Evolutionary conservation across 1,284 basidiomycete genomes (phyloP), one percentile per base, ranked within the genome.

Genomic region (Irpex rosettiformis): DNA sequence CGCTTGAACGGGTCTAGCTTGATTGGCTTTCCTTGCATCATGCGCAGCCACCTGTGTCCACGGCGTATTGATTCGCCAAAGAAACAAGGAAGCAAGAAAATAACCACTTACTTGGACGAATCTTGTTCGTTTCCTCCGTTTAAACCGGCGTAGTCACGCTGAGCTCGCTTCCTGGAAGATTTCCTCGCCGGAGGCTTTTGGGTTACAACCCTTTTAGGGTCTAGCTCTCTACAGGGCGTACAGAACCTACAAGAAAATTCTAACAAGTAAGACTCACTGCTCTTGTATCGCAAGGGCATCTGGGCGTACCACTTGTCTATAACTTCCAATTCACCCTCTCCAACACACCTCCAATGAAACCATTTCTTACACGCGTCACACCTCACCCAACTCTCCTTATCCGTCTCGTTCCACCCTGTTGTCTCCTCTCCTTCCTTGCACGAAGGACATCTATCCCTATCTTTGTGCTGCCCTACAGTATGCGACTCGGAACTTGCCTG

Each of bases 261-360:
- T n/a, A n/a, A n/a, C n/a, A n/a, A n/a, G 8, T 21, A n/a, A 51
- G 16, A 61, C 40, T 27, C 24, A 30, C 40, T 29, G 54, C 10
- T n/a, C 4, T n/a, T 45, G 56, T 24, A 28, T 18, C 13, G 42
- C 13, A 40, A 33, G 28, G n/a, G 21, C 40, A 16, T 33, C n/a
- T 27, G 33, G 24, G 28, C 69, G 58, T 65, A 82, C 83, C 83
- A 85, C 74, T 84, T 85, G 68, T 82, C 82, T 49, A 84, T 76
- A 3, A 67, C 74, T 25, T 85, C 84, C 25, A 89, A 77, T 62
- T 89, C 85, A 25, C 77, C 78, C 22, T 84, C 79, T 16, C 85
- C 86, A n/a, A 81, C 86, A 71, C 89, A 92, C 58, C 83, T 77
- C 90, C 90, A 92, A 68, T 92, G 89, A 70, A 85, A 91, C 89